Evolutionary conservation across 1,284 basidiomycete species (phyloP), one percentile per base, ranked within the genome.

Genomic region (Xanthoconium separans): DNA sequence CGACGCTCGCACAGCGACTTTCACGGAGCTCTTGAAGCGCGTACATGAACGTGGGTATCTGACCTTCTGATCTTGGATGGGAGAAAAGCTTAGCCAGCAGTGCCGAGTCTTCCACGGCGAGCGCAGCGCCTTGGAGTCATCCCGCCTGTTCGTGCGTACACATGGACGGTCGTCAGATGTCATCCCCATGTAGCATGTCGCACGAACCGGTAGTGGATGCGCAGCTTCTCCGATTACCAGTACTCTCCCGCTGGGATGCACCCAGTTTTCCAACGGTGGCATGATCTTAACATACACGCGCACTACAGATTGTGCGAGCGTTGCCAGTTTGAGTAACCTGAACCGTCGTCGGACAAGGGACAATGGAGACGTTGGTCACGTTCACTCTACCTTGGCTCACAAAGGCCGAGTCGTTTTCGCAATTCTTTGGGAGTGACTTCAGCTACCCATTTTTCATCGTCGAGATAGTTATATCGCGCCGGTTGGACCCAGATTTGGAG

Each of bases 61-160:
- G 83, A 18, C 78, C 77, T n/a, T 68, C 59, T 2, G 68, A 61
- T 47, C 69, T 69, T 4, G 85, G 68, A 62, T 83, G 80, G 8
- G 79, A 77, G 65, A 86, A 84, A 6, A 86, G 68, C 42, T 76
- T 78, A 18, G 76, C 84, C 8, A 85, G 73, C 8, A 81, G 77
- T 3, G 80, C 80, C 4, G 74, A 80, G 56, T 85, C 84, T 65
- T 85, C 83, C 6, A 83, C 62, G 7, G 75, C 69, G 66, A 85
- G 76, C 9, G 76, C 77, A 16, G 73, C 66, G 8, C 74, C 70
- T 62, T 85, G 84, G 11, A 79, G 68, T 0, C 78, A 75, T 12
- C 82, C 82, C 16, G 77, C 71, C 83, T 85, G 59, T 9, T 15
- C 37, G 51, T 33, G 31, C 34, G 22, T 22, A 22, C 22, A 22